Evolutionary conservation across 495 filamentous ascomycete species (phyloP).

Genomic region (Amorphotheca resinae): DNA sequence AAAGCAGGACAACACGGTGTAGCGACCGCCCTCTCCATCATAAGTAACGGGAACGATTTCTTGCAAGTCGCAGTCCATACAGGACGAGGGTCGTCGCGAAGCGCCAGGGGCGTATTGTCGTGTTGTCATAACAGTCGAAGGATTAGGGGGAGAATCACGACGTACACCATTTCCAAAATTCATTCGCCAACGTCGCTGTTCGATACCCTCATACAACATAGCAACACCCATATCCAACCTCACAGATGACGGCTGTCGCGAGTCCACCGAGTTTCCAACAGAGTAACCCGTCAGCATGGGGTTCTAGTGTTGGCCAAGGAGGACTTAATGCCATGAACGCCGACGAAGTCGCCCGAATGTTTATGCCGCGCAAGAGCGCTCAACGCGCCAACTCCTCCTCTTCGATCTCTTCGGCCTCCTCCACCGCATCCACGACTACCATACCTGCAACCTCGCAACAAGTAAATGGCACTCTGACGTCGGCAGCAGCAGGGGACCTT

Average conservation of each 20-base stretch:
- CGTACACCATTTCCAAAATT: not conserved
- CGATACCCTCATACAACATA: slow-evolving; percentile 9
- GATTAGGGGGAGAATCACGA: slow-evolving; percentile 9
- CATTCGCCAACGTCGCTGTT: slow-evolving; percentile 12
- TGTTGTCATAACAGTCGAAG: slow-evolving; percentile 7
- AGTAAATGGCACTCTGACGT: slow-evolving; percentile 30
- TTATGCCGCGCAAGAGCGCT: slow-evolving; percentile 71
- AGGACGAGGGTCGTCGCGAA: slow-evolving; percentile 5
- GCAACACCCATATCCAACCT: slow-evolving; percentile 17
- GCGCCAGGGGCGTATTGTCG: slow-evolving; percentile 4
- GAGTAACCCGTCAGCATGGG: slow-evolving; percentile 50
- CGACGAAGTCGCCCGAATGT: slow-evolving; percentile 80
- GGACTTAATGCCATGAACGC: slow-evolving; percentile 67
- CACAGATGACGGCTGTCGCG: slow-evolving; percentile 90
- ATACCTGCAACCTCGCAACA: slow-evolving; percentile 20
- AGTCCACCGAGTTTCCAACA: slow-evolving; percentile 79
- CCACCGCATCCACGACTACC: slow-evolving; percentile 51
- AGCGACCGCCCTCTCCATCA: not conserved
- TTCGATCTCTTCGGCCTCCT: slow-evolving; percentile 58
- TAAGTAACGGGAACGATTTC: not conserved
- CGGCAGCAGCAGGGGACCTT: slow-evolving; percentile 29
- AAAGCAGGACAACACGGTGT: slow-evolving; percentile 7
- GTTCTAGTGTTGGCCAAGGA: slow-evolving; percentile 63
- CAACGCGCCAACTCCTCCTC: slow-evolving; percentile 84
- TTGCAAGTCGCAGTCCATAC: not conserved